Base-by-base conservation (phyloP, 176 grass and related monocot species). In the Coix lacrymajobi region DNA sequence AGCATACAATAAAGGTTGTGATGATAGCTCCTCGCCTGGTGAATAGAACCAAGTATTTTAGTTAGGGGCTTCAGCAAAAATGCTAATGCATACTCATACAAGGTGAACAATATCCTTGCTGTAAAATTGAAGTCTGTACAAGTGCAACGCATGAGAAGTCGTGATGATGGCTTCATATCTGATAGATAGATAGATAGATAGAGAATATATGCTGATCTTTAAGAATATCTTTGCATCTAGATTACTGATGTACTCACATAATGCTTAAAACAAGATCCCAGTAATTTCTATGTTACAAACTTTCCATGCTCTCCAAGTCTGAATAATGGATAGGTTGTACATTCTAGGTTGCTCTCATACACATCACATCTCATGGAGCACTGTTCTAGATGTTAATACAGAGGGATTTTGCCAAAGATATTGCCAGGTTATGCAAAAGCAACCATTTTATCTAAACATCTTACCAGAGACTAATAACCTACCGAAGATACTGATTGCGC, bases 1-100 rank as follows among this genome's bases (percentile, higher is more conserved):
- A 99, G 83, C 96, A 99, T 79, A 99, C 91, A 11, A 99, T 99
- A 83, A 99, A 99, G 20, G 96, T 99, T 63, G 96, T 99, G 54
- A 93, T 91, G 45, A 99, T 99, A 77, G 92, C 86, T 86, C 96
- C 96, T 79, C 96, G 93, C 79, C 96, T 99, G 68, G 71, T 41
- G 78, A 86, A 73, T 56, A 78, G 36, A 83, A 68, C 9, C 68
- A 13, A 73, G 10, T 60, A 29, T 37, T 79, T 78, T 54, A 72
- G 65, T 61, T 17, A 44, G 25, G 5, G 33, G 19, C 45, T 30
- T 31, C 6, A 24, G 13, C 12, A 14, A 39, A 52, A 71, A 10
- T n/a, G 44, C 43, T 51, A 78, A 62, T 54, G 7, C 26, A 85
- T 37, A 51, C 51, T 9, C 26, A 64, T 25, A 58, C 65, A 58